Percentiles rank a stretch among this genome's conserved stretches.
Evolutionary conservation across 768 basidiomycete species (phyloP).

Genomic region (Rhodocollybia butyracea): DNA sequence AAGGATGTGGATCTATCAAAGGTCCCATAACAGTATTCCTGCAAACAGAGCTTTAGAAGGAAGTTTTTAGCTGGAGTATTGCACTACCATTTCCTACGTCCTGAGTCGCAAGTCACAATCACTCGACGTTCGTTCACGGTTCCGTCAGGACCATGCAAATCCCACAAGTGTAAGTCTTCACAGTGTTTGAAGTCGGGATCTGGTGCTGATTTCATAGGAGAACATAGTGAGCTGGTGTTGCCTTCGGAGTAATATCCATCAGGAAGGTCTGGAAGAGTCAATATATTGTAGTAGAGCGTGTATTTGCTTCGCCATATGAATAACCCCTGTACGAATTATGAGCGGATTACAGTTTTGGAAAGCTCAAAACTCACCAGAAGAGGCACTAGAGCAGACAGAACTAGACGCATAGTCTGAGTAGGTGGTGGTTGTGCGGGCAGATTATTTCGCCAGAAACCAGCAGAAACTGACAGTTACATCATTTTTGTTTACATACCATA

Average conservation of each 20-base stretch:
- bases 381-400: not conserved
- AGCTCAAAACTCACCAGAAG: conserved; percentile 15
- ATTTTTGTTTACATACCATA: not conserved
- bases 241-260: conserved; percentile 49
- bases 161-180: conserved; percentile 69
- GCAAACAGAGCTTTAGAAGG: too few species aligned
- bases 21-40: conserved; percentile 84
- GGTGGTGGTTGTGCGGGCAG: not conserved
- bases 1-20: conserved; percentile 50
- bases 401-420: not conserved
- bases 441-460: too few species aligned
- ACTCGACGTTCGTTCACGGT: conserved; percentile 20
- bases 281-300: conserved; percentile 36
- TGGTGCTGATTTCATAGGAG: conserved; percentile 26
- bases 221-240: conserved; percentile 44
- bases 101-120: conserved; percentile 29
- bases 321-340: conserved; percentile 17
- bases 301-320: conserved; percentile 39
- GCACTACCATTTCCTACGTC: conserved; percentile 51
- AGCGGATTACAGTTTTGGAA: conserved; percentile 4
- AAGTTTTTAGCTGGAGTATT: too few species aligned
- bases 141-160: conserved; percentile 39
- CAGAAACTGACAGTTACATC: too few species aligned
- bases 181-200: conserved; percentile 46
- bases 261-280: conserved; percentile 43